Percentiles rank a stretch among this genome's conserved stretches.
Conservation (phyloP, 805 yeast genomes). For the Saturnispora hagleri region DNA sequence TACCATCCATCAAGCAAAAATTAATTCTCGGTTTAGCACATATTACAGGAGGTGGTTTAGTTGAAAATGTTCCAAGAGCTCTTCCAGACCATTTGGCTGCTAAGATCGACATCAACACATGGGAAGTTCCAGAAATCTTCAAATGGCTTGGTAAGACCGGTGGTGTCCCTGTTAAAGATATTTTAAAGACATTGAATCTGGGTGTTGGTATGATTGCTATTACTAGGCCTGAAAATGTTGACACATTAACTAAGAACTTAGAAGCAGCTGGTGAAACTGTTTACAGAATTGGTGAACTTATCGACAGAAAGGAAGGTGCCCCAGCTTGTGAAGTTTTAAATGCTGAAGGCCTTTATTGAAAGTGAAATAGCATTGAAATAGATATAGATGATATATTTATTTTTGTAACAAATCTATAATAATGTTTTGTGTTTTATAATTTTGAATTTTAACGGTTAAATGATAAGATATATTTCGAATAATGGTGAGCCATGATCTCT, state of each 20-base stretch:
- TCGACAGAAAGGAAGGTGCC: constrained; percentile 34
- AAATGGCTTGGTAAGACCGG: constrained; percentile 92
- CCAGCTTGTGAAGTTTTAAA: constrained; percentile 56
- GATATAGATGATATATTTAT: neutral
- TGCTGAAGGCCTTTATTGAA: constrained; percentile 34
- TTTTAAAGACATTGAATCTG: constrained; percentile 84
- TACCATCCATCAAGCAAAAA: constrained; percentile 61
- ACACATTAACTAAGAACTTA: constrained; percentile 43
- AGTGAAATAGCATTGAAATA: neutral
- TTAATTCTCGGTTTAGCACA: constrained; percentile 84
- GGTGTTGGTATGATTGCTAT: constrained; percentile 96
- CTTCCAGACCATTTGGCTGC: constrained; percentile 78
- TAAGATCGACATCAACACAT: constrained; percentile 60
- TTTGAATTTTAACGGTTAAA: neutral
- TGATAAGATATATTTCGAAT: neutral
- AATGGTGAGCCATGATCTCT: neutral
- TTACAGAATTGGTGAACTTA: constrained; percentile 55
- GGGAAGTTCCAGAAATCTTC: constrained; percentile 87
- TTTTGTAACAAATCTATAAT: neutral
- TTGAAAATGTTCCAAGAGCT: constrained; percentile 94
- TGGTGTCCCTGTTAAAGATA: constrained; percentile 76
- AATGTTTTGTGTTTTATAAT: neutral
- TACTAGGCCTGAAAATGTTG: constrained; percentile 62
- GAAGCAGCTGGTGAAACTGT: constrained; percentile 66
- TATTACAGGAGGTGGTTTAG: constrained; percentile 97